Conservation (phyloP, 2,329 filamentous ascomycete species). For the Pezizomycotina sp. region DNA sequence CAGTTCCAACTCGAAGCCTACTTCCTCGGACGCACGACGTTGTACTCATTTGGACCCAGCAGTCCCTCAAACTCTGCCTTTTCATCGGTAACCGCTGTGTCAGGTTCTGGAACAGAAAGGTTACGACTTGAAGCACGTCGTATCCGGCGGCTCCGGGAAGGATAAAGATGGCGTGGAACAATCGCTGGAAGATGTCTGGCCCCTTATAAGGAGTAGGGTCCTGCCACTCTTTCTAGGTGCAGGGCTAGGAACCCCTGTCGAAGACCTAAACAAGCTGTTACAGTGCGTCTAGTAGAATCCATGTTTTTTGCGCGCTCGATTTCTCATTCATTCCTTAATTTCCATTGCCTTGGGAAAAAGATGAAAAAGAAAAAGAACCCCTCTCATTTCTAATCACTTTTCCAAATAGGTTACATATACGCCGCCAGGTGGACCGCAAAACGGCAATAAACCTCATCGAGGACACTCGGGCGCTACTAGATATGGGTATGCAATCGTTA, state of each 20-base stretch:
- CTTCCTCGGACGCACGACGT: constrained; percentile 21
- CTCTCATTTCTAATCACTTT: background rate
- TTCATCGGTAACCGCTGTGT: constrained; percentile 29
- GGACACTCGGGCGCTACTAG: constrained; percentile 56
- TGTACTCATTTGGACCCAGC: constrained; percentile 19
- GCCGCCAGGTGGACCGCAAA: constrained; percentile 58
- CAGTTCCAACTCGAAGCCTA: constrained; percentile 17
- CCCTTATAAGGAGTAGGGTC: constrained; percentile 57
- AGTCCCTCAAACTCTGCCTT: constrained; percentile 40
- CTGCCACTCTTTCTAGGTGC: constrained; percentile 68
- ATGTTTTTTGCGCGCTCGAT: background rate
- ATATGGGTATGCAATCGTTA: constrained; percentile 69
- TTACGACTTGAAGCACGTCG: constrained; percentile 67
- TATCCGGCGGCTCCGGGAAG: constrained; percentile 62
- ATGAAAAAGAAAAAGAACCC: background rate
- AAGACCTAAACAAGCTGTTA: constrained; percentile 71
- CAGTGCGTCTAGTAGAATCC: constrained; percentile 33
- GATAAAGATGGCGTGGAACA: constrained; percentile 46
- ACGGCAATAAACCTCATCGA: constrained; percentile 56
- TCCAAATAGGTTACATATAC: constrained; percentile 45
- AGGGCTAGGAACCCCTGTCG: constrained; percentile 60
- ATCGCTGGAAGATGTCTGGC: constrained; percentile 60
- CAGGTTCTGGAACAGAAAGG: constrained; percentile 34
- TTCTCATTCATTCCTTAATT: background rate
- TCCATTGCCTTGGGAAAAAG: constrained; percentile 11